Base-by-base conservation (phyloP, 192 early-diverging fungal genomes). In the Dispira simplex region DNA sequence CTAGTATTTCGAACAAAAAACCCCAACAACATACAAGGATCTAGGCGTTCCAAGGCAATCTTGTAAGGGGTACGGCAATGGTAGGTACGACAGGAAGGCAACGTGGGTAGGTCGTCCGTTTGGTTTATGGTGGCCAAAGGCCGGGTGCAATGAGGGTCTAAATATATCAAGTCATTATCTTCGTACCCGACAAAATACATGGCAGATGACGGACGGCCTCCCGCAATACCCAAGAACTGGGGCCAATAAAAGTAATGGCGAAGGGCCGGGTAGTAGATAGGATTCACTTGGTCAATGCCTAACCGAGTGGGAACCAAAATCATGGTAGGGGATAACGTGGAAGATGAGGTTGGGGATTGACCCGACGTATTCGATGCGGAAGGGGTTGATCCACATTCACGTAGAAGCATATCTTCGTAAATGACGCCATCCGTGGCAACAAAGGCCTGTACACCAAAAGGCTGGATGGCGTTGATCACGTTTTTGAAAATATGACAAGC, bases 201-300 rank as follows among this genome's bases (percentile, higher is more conserved):
- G 0, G 93, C 95, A 1, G 96, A 97, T 11, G 90, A 90, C n/a
- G 96, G 96, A 51, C 85, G 75, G 11, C 96, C 96, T 20, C 95
- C 95, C 46, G 93, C 94, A 69, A 98, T 92, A 13, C 95, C 95
- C 8, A 90, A 78, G 58, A 84, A 90, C 43, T 86, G 81, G 21
- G 86, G 79, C 49, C 92, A 77, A 44, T 72, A 77, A 66, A 98
- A 86, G 62, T 83, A 93, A 9, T 81, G 73, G 77, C 88, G 65
- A 20, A 76, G 67, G 65, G 67, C 75, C 26, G 70, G 58, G 64
- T 93, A 79, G 70, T 98, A 98, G 8, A 91, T 79, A 0, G 89
- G 85, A 68, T 97, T 97, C 53, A 95, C 71, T 11, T 81, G 79
- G 55, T 97, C 86, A 20, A 93, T 86, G n/a, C 96, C 96, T 44